Conservation (phyloP, 345 rosid species). For the Cardiospermum halicacabum region DNA sequence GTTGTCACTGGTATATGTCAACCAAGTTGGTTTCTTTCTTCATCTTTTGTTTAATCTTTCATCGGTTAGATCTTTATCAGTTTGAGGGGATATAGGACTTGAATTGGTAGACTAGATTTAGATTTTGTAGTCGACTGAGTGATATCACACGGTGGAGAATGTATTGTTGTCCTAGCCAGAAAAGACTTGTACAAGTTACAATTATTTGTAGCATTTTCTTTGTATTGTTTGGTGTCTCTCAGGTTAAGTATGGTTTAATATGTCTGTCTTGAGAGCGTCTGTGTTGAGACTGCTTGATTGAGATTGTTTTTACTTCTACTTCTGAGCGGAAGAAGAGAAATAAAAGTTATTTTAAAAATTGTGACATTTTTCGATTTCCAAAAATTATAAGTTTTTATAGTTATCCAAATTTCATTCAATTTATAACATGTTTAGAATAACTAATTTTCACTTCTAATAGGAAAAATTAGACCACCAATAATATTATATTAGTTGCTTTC, state of each 20-base stretch:
- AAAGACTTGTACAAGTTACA: background rate
- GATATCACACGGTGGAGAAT: background rate
- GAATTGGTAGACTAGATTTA: background rate
- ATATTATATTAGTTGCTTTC: too few relatives aligned
- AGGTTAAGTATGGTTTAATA: background rate
- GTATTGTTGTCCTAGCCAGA: background rate
- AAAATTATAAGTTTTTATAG: too few relatives aligned
- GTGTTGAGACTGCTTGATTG: too few relatives aligned
- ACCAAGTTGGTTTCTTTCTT: background rate
- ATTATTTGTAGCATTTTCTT: background rate
- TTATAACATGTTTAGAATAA: too few relatives aligned
- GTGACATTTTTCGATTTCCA: too few relatives aligned
- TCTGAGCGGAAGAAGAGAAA: too few relatives aligned
- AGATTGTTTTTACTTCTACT: too few relatives aligned
- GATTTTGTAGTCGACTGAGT: background rate
- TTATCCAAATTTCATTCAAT: too few relatives aligned
- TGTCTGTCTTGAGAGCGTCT: too few relatives aligned
- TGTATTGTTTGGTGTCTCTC: background rate
- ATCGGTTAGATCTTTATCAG: background rate
- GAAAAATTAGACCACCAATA: too few relatives aligned
- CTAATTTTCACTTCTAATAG: too few relatives aligned
- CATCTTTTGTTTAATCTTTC: background rate
- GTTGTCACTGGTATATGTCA: background rate
- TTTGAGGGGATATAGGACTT: slow-evolving; percentile 6
- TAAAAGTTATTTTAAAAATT: too few relatives aligned